Evolutionary conservation across 495 filamentous ascomycete species (phyloP), one percentile per base, ranked within the genome.

Genomic region (Trichoderma orchidacearum): DNA sequence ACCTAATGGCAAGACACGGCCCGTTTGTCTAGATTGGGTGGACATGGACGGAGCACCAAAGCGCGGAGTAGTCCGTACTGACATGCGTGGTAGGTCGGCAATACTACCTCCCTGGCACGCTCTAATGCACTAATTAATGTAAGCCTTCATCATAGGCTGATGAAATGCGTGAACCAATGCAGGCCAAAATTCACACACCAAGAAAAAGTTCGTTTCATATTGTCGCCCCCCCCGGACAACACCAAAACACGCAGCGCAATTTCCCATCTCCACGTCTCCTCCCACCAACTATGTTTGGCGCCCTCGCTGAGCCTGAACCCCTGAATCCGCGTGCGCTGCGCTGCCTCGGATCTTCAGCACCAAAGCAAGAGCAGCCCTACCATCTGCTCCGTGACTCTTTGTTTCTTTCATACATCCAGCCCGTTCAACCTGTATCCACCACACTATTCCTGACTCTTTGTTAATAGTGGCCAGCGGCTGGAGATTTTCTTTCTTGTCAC

Each of bases 281-380:
- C 41, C 41, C 41, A 48, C 41, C 41, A 48, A 48, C 41, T 48
- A 48, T 48, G 41, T 27, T 48, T 48, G 41, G 41, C 41, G 41
- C 34, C 34, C 34, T 36, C 34, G 17, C 36, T 9, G 36, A 45
- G 36, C 36, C 36, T 4, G 13, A 21, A 18, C 36, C 36, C 17
- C 41, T 48, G 41, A 48, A 23, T 13, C 41, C 41, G 41, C 41
- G 34, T 36, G 34, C 21, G 21, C n/a, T n/a, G n/a, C n/a, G n/a
- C n/a, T n/a, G n/a, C 41, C 41, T 48, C 21, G 41, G 41, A 48
- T 48, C 41, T 11, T 48, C 41, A 48, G 41, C 41, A 27, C 41
- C 41, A 48, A n/a, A 25, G 7, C 41, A 18, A 25, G 21, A 23
- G 21, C 41, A 48, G 41, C 41, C 41, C 41, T 48, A 48, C 41